phyloP scores from a whole-genome alignment of 2,329 filamentous ascomycete genomes.

The Clonostachys byssicola region DNA sequence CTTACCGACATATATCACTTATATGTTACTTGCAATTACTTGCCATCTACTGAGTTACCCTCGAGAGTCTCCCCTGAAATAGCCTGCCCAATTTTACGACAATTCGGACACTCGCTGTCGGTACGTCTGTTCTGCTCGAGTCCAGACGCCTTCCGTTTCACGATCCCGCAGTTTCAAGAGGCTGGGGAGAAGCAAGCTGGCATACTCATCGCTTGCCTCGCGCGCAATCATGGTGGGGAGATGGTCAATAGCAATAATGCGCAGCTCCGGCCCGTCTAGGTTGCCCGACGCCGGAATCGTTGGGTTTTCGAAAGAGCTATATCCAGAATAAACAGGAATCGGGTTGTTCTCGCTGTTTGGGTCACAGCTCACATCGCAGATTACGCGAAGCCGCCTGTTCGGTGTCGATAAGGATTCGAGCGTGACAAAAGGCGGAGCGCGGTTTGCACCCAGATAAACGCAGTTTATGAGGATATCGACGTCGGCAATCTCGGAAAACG shows the following conservation, averaged over 20 bases:
- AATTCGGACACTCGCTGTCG: constrained; percentile 35
- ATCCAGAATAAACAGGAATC: constrained; percentile 73
- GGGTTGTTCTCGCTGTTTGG: constrained; percentile 63
- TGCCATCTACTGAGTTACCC: no score
- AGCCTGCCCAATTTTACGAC: no score
- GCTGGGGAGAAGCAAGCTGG: constrained; percentile 68
- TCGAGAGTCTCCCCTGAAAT: no score
- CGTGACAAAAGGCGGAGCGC: constrained; percentile 74
- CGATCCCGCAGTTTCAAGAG: constrained; percentile 73
- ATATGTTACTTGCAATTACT: no score
- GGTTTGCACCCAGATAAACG: constrained; percentile 64
- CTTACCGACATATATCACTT: no score
- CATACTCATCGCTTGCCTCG: constrained; percentile 82
- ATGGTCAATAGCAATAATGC: constrained; percentile 81
- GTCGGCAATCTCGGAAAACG: constrained; percentile 71
- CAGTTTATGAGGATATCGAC: constrained; percentile 75
- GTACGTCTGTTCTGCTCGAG: constrained; percentile 75
- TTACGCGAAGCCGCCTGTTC: constrained; percentile 67
- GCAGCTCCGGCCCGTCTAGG: constrained; percentile 53
- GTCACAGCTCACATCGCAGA: constrained; percentile 74
- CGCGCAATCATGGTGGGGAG: constrained; percentile 74
- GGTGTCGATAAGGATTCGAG: constrained; percentile 51
- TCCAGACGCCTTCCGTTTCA: constrained; percentile 68
- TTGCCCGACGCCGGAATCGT: constrained; percentile 50
- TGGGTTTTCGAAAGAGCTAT: constrained; percentile 79